Evolutionary conservation across 495 filamentous ascomycete genomes (phyloP).

Genomic region (Penicillium ochrochloron): DNA sequence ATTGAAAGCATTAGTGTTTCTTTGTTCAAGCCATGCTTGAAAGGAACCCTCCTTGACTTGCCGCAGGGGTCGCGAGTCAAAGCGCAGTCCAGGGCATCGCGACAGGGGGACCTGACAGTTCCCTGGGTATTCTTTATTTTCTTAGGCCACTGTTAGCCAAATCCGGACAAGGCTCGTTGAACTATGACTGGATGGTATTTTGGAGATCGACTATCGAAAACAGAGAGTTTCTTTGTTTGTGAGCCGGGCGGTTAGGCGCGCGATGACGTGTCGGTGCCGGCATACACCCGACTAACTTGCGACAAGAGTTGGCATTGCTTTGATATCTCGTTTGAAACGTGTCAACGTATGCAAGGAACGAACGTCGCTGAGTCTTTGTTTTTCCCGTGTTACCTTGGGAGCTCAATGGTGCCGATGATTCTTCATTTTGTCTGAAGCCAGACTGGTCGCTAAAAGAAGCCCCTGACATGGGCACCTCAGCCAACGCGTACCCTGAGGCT

Average conservation of each 20-base stretch:
- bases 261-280: not conserved
- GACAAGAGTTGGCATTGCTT: not conserved
- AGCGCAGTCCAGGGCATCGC: not conserved
- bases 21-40: conserved; percentile 5
- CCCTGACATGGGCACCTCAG: not conserved
- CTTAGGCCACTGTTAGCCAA: conserved; percentile 14
- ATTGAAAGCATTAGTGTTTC: conserved; percentile 23
- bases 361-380: not conserved
- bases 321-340: not conserved
- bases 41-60: not conserved
- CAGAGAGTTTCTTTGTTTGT: not conserved
- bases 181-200: not conserved
- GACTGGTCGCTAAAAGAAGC: not conserved
- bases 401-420: not conserved
- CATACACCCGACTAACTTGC: not conserved
- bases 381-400: not conserved
- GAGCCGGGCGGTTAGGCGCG: not conserved
- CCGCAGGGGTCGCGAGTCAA: not conserved
- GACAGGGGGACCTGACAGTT: not conserved
- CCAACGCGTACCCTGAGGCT: not conserved
- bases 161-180: conserved; percentile 7
- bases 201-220: not conserved
- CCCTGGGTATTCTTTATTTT: conserved; percentile 12
- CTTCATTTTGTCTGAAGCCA: not conserved
- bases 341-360: not conserved